Evolutionary conservation across 2,329 filamentous ascomycete genomes (phyloP).

Genomic region (Hypocrella siamensis): DNA sequence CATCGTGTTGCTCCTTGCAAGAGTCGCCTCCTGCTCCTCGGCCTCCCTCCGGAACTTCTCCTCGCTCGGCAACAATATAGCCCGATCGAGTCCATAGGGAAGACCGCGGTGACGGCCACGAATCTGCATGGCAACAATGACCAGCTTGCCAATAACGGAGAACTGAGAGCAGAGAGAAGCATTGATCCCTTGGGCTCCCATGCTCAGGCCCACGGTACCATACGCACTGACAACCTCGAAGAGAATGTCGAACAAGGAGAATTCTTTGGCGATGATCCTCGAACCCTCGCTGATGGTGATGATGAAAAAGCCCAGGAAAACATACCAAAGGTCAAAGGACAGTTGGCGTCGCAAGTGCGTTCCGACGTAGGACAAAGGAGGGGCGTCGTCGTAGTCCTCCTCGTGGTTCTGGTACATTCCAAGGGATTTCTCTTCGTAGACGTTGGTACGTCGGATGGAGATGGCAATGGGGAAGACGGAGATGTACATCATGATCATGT

Average conservation of each 20-base stretch:
- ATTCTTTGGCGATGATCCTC: conserved; percentile 46
- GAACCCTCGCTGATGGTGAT: conserved; percentile 75
- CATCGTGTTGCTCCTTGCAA: conserved; percentile 20
- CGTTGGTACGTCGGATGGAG: conserved; percentile 82
- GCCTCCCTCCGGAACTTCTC: conserved; percentile 37
- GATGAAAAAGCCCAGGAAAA: conserved; percentile 86
- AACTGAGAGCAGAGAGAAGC: conserved; percentile 77
- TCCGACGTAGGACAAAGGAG: conserved; percentile 68
- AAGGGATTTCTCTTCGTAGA: conserved; percentile 83
- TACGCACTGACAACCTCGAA: conserved; percentile 87
- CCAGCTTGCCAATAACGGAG: conserved; percentile 52
- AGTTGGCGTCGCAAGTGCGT: conserved; percentile 85
- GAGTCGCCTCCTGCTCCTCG: conserved; percentile 26
- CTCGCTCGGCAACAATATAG: conserved; percentile 42
- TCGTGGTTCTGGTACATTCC: conserved; percentile 48
- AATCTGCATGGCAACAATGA: conserved; percentile 54
- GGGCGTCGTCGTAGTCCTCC: conserved; percentile 35
- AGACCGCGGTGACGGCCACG: conserved; percentile 54
- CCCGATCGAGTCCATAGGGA: conserved; percentile 50
- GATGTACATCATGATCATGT: conserved; percentile 99
- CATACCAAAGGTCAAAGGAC: conserved; percentile 95
- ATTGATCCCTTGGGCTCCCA: conserved; percentile 65
- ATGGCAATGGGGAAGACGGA: conserved; percentile 95
- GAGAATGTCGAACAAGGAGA: conserved; percentile 54
- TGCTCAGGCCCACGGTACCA: conserved; percentile 80